Conservation (phyloP, 768 basidiomycete genomes). For the Lentinula aciculospora region DNA sequence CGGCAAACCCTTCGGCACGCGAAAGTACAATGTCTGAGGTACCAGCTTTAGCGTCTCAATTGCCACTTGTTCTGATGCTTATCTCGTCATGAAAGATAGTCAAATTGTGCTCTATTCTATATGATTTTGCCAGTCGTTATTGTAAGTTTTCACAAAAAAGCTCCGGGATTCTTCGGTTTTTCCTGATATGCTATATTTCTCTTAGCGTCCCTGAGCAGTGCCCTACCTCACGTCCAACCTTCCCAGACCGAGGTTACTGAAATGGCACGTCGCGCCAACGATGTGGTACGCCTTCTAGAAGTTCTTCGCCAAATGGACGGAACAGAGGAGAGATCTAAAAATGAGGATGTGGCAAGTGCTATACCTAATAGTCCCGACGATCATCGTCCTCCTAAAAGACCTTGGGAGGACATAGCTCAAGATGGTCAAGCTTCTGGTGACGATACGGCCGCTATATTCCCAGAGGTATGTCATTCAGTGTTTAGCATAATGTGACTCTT, state of each 20-base stretch:
- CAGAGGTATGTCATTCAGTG: slow-evolving; percentile 24
- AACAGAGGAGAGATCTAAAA: slow-evolving; percentile 30
- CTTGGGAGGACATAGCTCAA: slow-evolving; percentile 70
- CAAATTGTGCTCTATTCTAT: slow-evolving; percentile 55
- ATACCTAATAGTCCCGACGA: slow-evolving; percentile 32
- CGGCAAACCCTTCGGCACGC: slow-evolving; percentile 27
- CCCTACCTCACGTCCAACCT: slow-evolving; percentile 46
- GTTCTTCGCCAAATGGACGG: slow-evolving; percentile 42
- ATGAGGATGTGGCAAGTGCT: slow-evolving; percentile 16
- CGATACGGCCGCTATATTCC: slow-evolving; percentile 19
- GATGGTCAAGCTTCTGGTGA: slow-evolving; percentile 28
- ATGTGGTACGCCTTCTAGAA: slow-evolving; percentile 67
- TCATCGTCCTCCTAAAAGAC: slow-evolving; percentile 64
- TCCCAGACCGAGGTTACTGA: slow-evolving; percentile 52
- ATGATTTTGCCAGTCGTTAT: slow-evolving; percentile 62
- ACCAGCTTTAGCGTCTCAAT: slow-evolving; percentile 9
- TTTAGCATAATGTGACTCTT: not conserved
- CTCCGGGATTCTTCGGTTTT: not conserved
- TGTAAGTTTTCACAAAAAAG: slow-evolving; percentile 35
- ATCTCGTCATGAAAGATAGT: slow-evolving; percentile 38
- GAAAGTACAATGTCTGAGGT: slow-evolving; percentile 41
- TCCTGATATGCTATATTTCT: not conserved
- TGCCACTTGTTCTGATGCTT: slow-evolving; percentile 35
- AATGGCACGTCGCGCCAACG: slow-evolving; percentile 62
- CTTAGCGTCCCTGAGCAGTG: slow-evolving; percentile 39